Base-by-base conservation (phyloP, 768 basidiomycete species). In the Auricularia heimuer region DNA sequence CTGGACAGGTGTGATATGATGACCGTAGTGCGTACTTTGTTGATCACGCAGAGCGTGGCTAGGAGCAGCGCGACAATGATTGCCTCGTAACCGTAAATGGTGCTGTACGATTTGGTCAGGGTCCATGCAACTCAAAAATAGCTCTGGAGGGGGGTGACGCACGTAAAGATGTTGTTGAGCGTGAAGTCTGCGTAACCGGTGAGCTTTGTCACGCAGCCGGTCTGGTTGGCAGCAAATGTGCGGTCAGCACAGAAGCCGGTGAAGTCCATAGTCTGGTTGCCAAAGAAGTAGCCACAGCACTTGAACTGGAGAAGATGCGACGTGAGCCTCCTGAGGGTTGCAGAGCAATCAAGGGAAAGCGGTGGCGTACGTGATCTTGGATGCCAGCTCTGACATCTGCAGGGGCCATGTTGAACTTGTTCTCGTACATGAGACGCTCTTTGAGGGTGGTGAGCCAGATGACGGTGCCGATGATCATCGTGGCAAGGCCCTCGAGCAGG, bases 81-180 rank as follows among this genome's bases (percentile, higher is more conserved):
- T 7, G 88, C 86, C 83, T 91, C 92, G 75, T 85, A 94, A 47
- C 91, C 92, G 74, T 93, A 94, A 37, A 88, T 80, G 39, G 39
- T 42, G 39, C 39, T 42, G 12, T 14, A 14, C 39, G 39, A 42
- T 42, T 8, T 7, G 39, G 39, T 42, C 39, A 42, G 39, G 39
- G 8, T 29, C 2, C 29, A 29, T 29, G 29, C 29, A 29, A 29
- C 29, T 29, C 29, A 29, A 29, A 29, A 18, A 47, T 45, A 64
- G 11, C 42, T 45, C n/a, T 33, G 54, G 44, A 14, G 36, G 54
- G n/a, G 7, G 29, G 24, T 51, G 51, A 83, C 86, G 67, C 75
- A 92, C 88, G 92, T 90, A 77, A 96, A 97, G 56, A 88, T 80
- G 66, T 90, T 81, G 73, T 94, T 90, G 67, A 97, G 77, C 18